Evolutionary conservation across 148 eudicot genomes (phyloP).

Genomic region (Cornus controversa): DNA sequence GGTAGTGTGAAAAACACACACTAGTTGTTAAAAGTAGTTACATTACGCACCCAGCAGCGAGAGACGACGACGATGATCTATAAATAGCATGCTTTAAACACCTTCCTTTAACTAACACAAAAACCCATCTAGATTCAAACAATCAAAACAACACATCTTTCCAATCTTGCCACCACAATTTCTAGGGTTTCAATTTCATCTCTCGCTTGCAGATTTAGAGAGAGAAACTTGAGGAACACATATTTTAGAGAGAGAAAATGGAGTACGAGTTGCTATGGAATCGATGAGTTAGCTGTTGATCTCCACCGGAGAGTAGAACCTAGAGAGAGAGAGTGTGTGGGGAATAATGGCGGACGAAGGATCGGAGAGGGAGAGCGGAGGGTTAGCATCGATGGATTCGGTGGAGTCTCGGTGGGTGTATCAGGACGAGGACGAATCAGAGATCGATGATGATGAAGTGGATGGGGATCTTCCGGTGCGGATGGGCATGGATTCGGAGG

Average conservation of each 20-base stretch:
- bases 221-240: background rate
- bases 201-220: background rate
- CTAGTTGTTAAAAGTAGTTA: background rate
- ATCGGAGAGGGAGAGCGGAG: slow-evolving; percentile 39
- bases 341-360: slow-evolving; percentile 35
- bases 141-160: too few relatives aligned
- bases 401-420: slow-evolving; percentile 55
- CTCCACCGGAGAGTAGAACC: background rate
- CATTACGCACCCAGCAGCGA: background rate
- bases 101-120: background rate
- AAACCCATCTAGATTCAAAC: background rate
- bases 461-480: slow-evolving; percentile 39
- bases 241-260: background rate
- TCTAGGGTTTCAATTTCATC: background rate
- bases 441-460: slow-evolving; percentile 20
- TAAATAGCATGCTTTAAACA: background rate
- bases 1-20: too few relatives aligned
- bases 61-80: background rate
- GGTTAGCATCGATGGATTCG: slow-evolving; percentile 59
- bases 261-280: background rate
- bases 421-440: slow-evolving; percentile 59
- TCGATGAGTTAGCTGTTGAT: background rate
- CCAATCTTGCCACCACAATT: background rate
- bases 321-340: background rate
- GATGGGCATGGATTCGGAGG: slow-evolving; percentile 48